Evolutionary conservation across 2,329 filamentous ascomycete genomes (phyloP), one percentile per base, ranked within the genome.

Genomic region (Ceratocystis destructans): DNA sequence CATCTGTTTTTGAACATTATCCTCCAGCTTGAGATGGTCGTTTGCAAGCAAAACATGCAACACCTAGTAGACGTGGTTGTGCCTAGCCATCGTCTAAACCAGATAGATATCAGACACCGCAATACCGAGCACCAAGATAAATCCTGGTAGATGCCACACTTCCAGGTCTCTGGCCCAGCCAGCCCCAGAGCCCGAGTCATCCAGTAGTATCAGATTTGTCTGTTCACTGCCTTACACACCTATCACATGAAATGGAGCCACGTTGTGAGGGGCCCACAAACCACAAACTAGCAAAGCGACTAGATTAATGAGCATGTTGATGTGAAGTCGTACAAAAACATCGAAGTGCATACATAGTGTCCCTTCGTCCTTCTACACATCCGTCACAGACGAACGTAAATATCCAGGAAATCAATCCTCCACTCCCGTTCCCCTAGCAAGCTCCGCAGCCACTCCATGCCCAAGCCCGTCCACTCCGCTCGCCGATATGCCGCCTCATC

Each of bases 401-500:
- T 83, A 75, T 96, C 91, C 76, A 99, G 82, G 75, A 92, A 96
- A 67, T 93, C 90, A 70, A 99, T 83, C 71, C 88, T 84, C 89
- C 93, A 96, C 75, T 96, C 92, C 71, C 88, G 85, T 75, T 85
- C 84, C 3, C 91, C 92, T 63, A 96, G 76, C 63, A 96, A 76
- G 72, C 85, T 91, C 71, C 91, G 83, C 68, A 96, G 76, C 91
- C 92, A 96, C 75, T 95, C 91, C 66, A 93, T 79, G 0, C 89
- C 90, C 62, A 92, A 79, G 0, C 89, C 86, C 0, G 88, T 88
- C 84, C 88, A 88, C 75, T 87, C 87, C 5, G 81, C 78, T 67
- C 77, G 80, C 66, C 78, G 78, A 62, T 77, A 75, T n/a, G 78
- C 76, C 6, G 84, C 72, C 70, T 85, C 83, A 41, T 89, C 85